Evolutionary conservation across 1,139 yeast species (phyloP), one percentile per base, ranked within the genome.

Genomic region (Kodamaea anthophila): DNA sequence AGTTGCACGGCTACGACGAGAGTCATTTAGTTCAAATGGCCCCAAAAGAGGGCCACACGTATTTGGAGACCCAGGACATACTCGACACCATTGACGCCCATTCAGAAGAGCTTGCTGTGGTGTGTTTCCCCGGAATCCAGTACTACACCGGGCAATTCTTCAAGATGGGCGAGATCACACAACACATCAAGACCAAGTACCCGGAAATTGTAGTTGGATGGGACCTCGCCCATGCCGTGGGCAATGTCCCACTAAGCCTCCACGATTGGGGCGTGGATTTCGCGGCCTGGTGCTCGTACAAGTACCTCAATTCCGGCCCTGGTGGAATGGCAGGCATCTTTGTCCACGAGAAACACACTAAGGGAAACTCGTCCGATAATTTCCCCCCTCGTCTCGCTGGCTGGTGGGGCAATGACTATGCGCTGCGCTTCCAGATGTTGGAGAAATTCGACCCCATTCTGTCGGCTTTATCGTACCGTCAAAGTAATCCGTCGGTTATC

Each of bases 191-290:
- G 35, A 57, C 42, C 42, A 34, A 38, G 13, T 25, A 33, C 18
- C 32, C 38, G 5, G 78, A 76, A 1, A 69, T 83, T 21, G 49
- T 69, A 2, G 91, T 86, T 6, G 96, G 96, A 1, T 88, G 96
- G 96, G 97, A 88, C 52, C 65, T 88, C 44, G 97, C 97, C 1
- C 97, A 88, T 52, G 96, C 94, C 1, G 93, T 69, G 1, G 97
- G 96, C 2, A 88, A 88, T 51, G 91, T 85, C 1, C 79, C 77
- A 1, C 55, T 88, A 32, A 46, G 68, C 29, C 58, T 88, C 30
- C 96, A 88, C 49, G 85, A 82, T 29, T 87, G 96, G 96, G 61
- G 68, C 30, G 93, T 84, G 2, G 97, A 88, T 54, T 87, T 88
- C 60, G 97, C 96, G 0, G 86, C 76, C 10, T 88, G 95, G 86